Conservation (phyloP, 1,284 basidiomycete genomes). For the Pyrrhoderma lamaoense region DNA sequence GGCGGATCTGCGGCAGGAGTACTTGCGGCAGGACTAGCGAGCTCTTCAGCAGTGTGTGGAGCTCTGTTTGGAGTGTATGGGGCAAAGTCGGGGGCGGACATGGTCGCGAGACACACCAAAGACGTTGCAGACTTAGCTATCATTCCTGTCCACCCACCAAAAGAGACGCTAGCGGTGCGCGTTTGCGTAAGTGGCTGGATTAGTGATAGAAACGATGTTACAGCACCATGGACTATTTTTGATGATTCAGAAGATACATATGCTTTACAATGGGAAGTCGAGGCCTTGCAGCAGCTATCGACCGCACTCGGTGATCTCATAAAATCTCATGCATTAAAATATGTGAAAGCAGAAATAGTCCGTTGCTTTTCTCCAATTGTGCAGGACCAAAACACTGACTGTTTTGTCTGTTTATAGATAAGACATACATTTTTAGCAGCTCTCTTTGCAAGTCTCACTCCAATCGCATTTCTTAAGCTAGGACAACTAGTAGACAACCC, state of each 20-base stretch:
- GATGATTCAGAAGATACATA: constrained; percentile 41
- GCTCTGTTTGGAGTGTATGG: constrained; percentile 54
- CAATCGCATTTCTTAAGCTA: constrained; percentile 45
- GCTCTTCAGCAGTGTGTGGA: constrained; percentile 50
- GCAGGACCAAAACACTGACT: background rate
- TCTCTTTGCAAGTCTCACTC: constrained; percentile 43
- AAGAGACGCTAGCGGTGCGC: constrained; percentile 44
- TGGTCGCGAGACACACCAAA: constrained; percentile 44
- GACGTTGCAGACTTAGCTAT: constrained; percentile 50
- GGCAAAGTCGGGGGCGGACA: constrained; percentile 39
- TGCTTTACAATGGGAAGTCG: constrained; percentile 55
- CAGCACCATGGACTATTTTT: constrained; percentile 47
- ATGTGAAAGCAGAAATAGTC: constrained; percentile 38
- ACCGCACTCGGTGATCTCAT: constrained; percentile 40
- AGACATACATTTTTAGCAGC: constrained; percentile 44
- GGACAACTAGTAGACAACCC: constrained; percentile 54
- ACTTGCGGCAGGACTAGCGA: constrained; percentile 46
- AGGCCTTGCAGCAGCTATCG: constrained; percentile 44
- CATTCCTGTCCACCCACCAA: constrained; percentile 35
- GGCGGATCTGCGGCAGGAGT: constrained; percentile 48
- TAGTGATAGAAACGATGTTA: constrained; percentile 36
- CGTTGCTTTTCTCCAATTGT: background rate
- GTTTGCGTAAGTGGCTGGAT: constrained; percentile 56
- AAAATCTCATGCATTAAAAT: constrained; percentile 44
- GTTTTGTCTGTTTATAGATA: constrained; percentile 23